Conservation (phyloP, 352 stramenopile species). For the Pythium sp. region DNA sequence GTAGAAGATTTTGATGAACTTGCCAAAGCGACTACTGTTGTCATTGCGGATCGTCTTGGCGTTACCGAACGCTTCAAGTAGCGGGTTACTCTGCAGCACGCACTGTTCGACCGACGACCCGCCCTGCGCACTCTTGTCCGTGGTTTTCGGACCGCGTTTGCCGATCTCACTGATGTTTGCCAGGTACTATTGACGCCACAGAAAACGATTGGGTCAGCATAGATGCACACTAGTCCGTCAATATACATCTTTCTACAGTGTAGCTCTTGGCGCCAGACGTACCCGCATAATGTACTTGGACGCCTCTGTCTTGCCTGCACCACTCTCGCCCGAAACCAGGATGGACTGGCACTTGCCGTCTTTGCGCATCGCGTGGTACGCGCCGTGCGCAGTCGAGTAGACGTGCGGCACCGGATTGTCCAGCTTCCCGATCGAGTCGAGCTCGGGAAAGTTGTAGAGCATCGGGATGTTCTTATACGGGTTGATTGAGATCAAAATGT, state of each 20-base stretch:
- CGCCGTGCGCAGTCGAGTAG: slow-evolving; percentile 80
- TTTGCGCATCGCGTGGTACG: slow-evolving; percentile 77
- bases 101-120: slow-evolving; percentile 87
- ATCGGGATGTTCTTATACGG: slow-evolving; percentile 95
- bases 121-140: slow-evolving; percentile 62
- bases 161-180: slow-evolving; percentile 89
- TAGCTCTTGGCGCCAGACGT: slow-evolving; percentile 5
- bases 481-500: slow-evolving; percentile 96
- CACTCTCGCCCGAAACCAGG: slow-evolving; percentile 83
- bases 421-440: slow-evolving; percentile 84
- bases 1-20: slow-evolving; percentile 97
- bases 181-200: slow-evolving; percentile 52
- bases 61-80: slow-evolving; percentile 92
- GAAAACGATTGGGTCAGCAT: background rate
- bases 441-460: slow-evolving; percentile 89
- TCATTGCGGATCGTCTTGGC: slow-evolving; percentile 95
- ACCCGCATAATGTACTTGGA: slow-evolving; percentile 92
- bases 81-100: slow-evolving; percentile 90
- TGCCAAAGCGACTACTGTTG: slow-evolving; percentile 96
- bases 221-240: background rate
- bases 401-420: slow-evolving; percentile 86
- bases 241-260: background rate
- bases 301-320: slow-evolving; percentile 86
- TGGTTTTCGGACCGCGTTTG: slow-evolving; percentile 64
- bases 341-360: slow-evolving; percentile 86